phyloP scores from a whole-genome alignment of 1,284 basidiomycete genomes.

The Papiliotrema laurentii region DNA sequence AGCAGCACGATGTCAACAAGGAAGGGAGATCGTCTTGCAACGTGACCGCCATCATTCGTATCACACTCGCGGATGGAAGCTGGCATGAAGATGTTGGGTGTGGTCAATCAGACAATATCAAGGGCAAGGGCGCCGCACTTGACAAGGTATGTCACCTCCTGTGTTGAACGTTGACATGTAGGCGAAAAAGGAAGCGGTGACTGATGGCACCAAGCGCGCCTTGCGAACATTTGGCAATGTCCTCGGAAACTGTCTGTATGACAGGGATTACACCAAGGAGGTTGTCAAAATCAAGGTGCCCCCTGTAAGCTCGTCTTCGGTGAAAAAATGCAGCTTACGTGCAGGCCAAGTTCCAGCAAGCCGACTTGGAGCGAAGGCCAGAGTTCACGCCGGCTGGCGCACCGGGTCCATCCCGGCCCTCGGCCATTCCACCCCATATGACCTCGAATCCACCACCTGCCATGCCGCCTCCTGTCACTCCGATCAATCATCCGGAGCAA shows the following conservation, averaged over 20 bases:
- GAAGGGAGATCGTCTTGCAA: conserved; percentile 68
- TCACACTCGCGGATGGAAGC: conserved; percentile 81
- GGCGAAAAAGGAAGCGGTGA: conserved; percentile 98
- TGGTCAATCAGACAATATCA: conserved; percentile 78
- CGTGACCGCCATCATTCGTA: conserved; percentile 76
- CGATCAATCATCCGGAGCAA: neutral
- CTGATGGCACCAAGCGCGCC: conserved; percentile 86
- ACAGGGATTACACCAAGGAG: conserved; percentile 80
- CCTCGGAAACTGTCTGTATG: conserved; percentile 92
- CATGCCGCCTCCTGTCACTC: conserved; percentile 3
- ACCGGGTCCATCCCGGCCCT: conserved; percentile 18
- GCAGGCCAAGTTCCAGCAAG: conserved; percentile 72
- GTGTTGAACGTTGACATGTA: conserved; percentile 40
- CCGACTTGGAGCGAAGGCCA: conserved; percentile 67
- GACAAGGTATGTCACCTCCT: conserved; percentile 68
- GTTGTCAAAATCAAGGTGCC: conserved; percentile 79
- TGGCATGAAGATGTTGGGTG: conserved; percentile 93
- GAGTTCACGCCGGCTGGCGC: conserved; percentile 56
- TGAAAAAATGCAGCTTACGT: neutral
- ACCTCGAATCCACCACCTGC: conserved; percentile 5
- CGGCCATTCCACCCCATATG: conserved; percentile 18
- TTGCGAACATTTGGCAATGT: conserved; percentile 90
- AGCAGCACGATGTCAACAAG: conserved; percentile 58
- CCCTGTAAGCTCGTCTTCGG: conserved; percentile 55
- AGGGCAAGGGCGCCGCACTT: conserved; percentile 76